Evolutionary conservation across 345 rosid species (phyloP), one percentile per base, ranked within the genome.

Genomic region (Moricandia arvensis): DNA sequence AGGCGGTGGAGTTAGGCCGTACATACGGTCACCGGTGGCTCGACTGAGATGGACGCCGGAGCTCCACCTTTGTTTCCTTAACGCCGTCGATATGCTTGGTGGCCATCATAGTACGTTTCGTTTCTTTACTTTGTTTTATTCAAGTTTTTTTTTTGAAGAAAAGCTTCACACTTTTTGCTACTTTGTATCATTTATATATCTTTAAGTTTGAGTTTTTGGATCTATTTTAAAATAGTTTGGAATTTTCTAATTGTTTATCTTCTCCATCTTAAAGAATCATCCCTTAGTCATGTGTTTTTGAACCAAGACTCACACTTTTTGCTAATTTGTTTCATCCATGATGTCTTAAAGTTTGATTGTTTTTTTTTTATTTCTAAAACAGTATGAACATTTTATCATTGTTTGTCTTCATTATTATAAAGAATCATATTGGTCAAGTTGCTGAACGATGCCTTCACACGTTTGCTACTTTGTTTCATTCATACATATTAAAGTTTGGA

Each of bases 21-120:
- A 96, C 76, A 74, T 90, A 75, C 86, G 99, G 70, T 96, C 99
- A 26, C 94, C 92, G 34, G 88, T 92, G 34, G 96, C 98, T 68
- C 88, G 99, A 3, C 78, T 96, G 70, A 80, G 97, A 80, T 96
- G 99, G 99, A 96, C 99, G 12, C 96, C 99, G 16, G 98, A 93
- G 53, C 98, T 96, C 63, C 99, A 96, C 79, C 94, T 82, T 72
- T 86, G 94, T 65, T 96, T 96, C 74, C 86, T 96, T 82, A 86
- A 86, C 82, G 99, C 98, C 71, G 86, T 96, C 11, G 90, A 93
- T 13, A 67, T 86, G 24, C 99, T 96, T 31, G 99, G 99, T 41
- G 99, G 99, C 18, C 96, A 86, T 72, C 79, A 86, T 76, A 83
- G 99, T 95, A 61, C 63, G 91, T 75, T 27, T 55, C 53, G n/a